Base-by-base conservation (phyloP, 441 rosid genomes). In the Euphorbia corollata region DNA sequence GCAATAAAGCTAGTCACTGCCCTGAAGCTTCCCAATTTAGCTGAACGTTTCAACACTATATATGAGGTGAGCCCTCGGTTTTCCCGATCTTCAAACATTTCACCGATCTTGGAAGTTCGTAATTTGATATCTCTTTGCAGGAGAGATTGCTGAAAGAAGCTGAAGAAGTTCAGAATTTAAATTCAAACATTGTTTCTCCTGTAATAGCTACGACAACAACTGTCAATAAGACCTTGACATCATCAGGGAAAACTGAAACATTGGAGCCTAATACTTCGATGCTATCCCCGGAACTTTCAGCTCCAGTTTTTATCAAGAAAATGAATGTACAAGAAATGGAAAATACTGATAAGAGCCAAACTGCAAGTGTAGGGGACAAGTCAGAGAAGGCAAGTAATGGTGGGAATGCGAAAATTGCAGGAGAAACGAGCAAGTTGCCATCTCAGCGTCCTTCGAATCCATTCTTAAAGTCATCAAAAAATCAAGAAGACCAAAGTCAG, bases 11-110 rank as follows among this genome's bases (percentile, higher is more conserved):
- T 93, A 30, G 97, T 85, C 24, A 89, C 96, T 47, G 83, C 86
- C 68, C 80, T 93, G 76, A 91, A 90, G 85, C 96, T 91, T 73
- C 99, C 97, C 6, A 86, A 82, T 80, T 79, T 93, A 74, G 99
- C 96, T 0, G 97, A 89, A 71, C 83, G 88, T 34, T 91, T 93
- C 81, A 81, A 91, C 77, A 71, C 69, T 73, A 85, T 93, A 74
- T 79, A 89, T 64, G 99, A 91, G 90, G 97, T 85, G 64, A 71
- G 71, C 53, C 34, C 23, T 45, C 22, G 61, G 54, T 61, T 8
- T 67, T 71, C 65, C 53, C 43, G 0, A 38, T 12, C 50, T 24
- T 0, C 54, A 11, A 43, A 22, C 41, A 41, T 54, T 30, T 13
- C 27, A 8, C 13, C 12, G 2, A 32, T 48, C 54, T 63, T 5